Base-by-base conservation (phyloP, 495 filamentous ascomycete species). In the Pseudomonodictys pantanalensis region DNA sequence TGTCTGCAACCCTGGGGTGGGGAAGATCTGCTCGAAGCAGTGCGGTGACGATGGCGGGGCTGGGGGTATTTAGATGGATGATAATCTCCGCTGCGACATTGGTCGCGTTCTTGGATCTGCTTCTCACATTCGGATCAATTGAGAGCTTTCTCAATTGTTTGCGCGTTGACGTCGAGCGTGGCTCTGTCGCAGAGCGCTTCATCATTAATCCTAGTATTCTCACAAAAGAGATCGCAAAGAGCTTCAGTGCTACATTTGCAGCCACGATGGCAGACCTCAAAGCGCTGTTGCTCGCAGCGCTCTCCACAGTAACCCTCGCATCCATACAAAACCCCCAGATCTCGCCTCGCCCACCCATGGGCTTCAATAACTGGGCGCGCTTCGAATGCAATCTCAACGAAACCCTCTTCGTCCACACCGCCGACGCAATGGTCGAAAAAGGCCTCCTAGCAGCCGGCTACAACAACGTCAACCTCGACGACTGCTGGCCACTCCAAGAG, bases 351-450 rank as follows among this genome's bases (percentile, higher is more conserved):
- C 74, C 75, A 0, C 75, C 74, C 17, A 77, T 77, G 75, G 75
- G 75, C 20, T 77, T 75, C 69, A 62, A 77, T 62, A 75, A 75
- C 55, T 77, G 75, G 75, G 67, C 73, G 0, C 75, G 75, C 8
- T 76, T 75, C 58, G 56, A 68, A 51, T 77, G 75, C 57, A 68
- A 73, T 42, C 70, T 76, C 3, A 76, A 77, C 59, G 72, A 77
- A 55, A 75, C 73, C 0, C 69, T 77, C 2, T 76, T 77, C 59
- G 72, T 66, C 5, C 59, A 72, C 7, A 76, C 73, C 0, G 74
- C 75, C 1, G 63, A 74, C 41, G 60, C 73, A 1, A 76, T 77
- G 74, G 47, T 63, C 7, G 57, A 50, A 29, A 74, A 69, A 28
- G 75, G 75, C 25, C 70, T 77, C 2, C 71, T 65, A 2, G 64